These are phyloP conservation scores for Nyctanthes arbortristis DNA, from an alignment of 257 asterid species.

Conservation along the genomic window DNA sequence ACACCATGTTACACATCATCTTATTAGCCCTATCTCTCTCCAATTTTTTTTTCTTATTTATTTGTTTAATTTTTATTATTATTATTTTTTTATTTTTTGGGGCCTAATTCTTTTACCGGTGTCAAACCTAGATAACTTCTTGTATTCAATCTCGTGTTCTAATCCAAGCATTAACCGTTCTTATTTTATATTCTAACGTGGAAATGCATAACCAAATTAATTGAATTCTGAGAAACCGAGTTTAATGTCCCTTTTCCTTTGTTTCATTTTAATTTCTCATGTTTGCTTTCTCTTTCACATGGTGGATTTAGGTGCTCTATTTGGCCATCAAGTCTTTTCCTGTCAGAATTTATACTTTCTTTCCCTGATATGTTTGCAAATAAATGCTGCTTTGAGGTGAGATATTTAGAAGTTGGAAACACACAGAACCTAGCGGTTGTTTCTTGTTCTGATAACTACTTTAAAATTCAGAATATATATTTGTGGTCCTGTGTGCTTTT, in stretches of 20 bases:
- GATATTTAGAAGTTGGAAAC: constrained; percentile 18
- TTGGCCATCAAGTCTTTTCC: constrained; percentile 95
- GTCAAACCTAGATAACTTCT: background rate
- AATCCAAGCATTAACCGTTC: background rate
- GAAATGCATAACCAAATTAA: background rate
- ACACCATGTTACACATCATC: background rate
- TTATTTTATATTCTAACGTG: too few relatives aligned
- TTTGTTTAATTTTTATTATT: too few relatives aligned
- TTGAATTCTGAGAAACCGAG: background rate
- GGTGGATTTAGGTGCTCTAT: constrained; percentile 70
- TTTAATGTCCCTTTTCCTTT: background rate
- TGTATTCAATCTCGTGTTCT: background rate
- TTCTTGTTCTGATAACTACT: background rate
- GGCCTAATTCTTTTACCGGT: background rate
- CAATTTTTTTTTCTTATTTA: background rate
- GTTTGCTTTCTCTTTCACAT: constrained; percentile 17
- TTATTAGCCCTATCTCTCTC: background rate
- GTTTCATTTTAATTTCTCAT: background rate
- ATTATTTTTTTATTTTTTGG: too few relatives aligned
- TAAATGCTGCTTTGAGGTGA: constrained; percentile 94
- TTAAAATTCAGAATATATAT: background rate
- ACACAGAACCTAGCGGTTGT: background rate
- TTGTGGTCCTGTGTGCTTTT: background rate
- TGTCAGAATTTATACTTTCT: constrained; percentile 92
- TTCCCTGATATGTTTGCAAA: constrained; percentile 68